Base-by-base conservation (phyloP, 768 basidiomycete genomes). In the Mycena maculata region DNA sequence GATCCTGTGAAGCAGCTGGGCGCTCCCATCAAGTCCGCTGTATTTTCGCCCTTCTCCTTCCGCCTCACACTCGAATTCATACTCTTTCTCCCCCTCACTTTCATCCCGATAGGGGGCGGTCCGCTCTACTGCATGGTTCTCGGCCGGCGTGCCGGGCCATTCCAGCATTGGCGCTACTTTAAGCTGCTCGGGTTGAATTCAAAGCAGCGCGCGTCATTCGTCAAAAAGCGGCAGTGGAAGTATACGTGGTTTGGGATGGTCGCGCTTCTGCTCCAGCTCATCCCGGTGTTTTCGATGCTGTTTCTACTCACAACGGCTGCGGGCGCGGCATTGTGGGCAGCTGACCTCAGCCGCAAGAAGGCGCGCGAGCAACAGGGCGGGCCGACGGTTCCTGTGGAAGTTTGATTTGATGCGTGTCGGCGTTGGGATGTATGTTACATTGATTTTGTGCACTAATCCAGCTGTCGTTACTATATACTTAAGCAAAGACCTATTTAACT, bases 221-320 rank as follows among this genome's bases (percentile, higher is more conserved):
- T 67, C 0, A 50, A 33, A 11, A 67, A 64, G 48, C 15, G 69
- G 36, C 55, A 49, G 57, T 70, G 69, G 69, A 70, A 70, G 58
- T 70, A 70, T 38, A 70, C 69, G 20, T 70, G 69, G 69, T 70
- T 70, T 31, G 69, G 69, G 16, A 67, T 60, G 65, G 62, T 70
- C 3, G 52, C 69, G 33, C 65, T 63, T 57, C 52, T 67, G 42
- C 41, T 70, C 39, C 69, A 70, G 61, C 58, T 70, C 3, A 39
- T 70, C 4, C 69, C 69, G 0, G 48, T 70, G 38, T 39, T 63
- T 10, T 63, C 33, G 0, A 70, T 70, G 65, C 28, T 70, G 52
- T 70, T 70, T 20, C 22, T 70, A 39, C 44, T 70, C 22, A 70
- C 69, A 41, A 70, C 69, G 9, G 64, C 69, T 8, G 69, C 69